A percentile compares a stretch with the other conserved stretches of the same genome.
phyloP scores from a whole-genome alignment of 2,329 filamentous ascomycete species.

The Zarea fungicola region DNA sequence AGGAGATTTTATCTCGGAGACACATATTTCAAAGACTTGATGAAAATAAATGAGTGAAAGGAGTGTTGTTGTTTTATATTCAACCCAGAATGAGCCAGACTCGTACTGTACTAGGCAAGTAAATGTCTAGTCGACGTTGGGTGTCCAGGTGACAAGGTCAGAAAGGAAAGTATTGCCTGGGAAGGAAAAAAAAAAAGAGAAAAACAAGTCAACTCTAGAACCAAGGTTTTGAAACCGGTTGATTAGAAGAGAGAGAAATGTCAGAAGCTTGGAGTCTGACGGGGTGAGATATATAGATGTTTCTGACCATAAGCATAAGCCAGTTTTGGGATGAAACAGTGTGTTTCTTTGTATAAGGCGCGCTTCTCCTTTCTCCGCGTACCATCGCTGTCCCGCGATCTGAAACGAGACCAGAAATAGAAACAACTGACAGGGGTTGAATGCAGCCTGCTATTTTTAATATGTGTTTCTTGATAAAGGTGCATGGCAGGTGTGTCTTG shows the following conservation, averaged over 20 bases:
- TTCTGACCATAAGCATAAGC: neutral
- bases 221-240: conserved; percentile 8
- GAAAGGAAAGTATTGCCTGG: no score
- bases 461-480: neutral
- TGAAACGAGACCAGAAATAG: conserved; percentile 9
- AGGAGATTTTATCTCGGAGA: conserved; percentile 54
- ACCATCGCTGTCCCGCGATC: conserved; percentile 8
- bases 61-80: neutral
- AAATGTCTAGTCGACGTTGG: conserved; percentile 14
- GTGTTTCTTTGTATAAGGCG: no score
- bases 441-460: conserved; percentile 2
- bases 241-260: neutral
- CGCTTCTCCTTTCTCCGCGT: neutral
- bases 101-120: conserved; percentile 8
- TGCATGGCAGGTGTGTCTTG: neutral
- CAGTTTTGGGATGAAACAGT: no score
- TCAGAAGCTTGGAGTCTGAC: neutral
- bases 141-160: no score
- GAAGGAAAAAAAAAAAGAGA: neutral
- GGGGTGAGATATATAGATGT: conserved; percentile 1
- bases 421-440: neutral
- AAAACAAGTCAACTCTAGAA: neutral
- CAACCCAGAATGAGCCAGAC: no score
- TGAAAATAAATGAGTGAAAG: neutral
- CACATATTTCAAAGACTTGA: conserved; percentile 25